phyloP scores from a whole-genome alignment of 163 green algal genomes.

The Scenedesmus sp. region DNA sequence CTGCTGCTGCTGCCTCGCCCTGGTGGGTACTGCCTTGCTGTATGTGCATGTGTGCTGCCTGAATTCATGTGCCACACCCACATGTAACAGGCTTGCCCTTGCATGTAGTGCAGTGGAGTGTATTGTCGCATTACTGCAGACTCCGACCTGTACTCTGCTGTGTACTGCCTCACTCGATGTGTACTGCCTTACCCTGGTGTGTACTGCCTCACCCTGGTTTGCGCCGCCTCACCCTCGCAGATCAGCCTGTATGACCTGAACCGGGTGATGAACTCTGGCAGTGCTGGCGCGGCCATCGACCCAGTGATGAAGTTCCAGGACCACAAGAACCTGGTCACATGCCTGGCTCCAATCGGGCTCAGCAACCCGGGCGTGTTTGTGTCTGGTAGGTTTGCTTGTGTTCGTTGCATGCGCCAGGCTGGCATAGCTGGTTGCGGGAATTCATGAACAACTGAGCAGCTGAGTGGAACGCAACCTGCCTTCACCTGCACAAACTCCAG shows the following conservation, averaged over 20 bases:
- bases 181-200: neutral
- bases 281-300: neutral
- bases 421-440: too few relatives aligned
- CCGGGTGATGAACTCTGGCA: neutral
- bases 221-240: neutral
- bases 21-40: neutral
- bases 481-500: too few relatives aligned
- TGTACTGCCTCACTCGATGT: neutral
- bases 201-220: neutral
- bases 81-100: too few relatives aligned
- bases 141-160: too few relatives aligned
- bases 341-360: constrained; percentile 28
- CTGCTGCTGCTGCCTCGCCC: neutral
- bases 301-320: constrained; percentile 26
- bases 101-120: too few relatives aligned
- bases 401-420: too few relatives aligned
- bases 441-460: too few relatives aligned
- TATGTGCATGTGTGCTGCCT: too few relatives aligned
- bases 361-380: constrained; percentile 28
- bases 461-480: too few relatives aligned
- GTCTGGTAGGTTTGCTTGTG: constrained; percentile 22
- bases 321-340: constrained; percentile 51
- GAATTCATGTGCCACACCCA: too few relatives aligned
- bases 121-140: too few relatives aligned
- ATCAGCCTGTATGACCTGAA: constrained; percentile 46